Evolutionary conservation across 768 basidiomycete species (phyloP).

Genomic region (Mycena amicta): DNA sequence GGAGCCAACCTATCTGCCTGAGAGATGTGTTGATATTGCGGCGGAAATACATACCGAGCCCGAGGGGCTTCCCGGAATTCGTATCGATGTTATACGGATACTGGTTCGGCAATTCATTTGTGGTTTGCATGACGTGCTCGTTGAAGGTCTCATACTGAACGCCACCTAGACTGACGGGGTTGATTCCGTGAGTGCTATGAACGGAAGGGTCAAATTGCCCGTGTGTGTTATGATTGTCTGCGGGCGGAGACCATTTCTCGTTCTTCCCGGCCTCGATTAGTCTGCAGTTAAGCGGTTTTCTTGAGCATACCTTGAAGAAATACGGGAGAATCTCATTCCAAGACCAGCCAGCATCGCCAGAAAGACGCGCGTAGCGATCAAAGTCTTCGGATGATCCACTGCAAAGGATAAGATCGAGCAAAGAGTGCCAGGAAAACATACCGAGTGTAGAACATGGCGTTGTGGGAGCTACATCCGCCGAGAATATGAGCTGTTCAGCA

Average conservation of each 20-base stretch:
- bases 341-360: conserved; percentile 39
- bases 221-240: conserved; percentile 38
- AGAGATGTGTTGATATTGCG: too few relatives aligned
- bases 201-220: conserved; percentile 39
- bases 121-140: conserved; percentile 37
- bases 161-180: conserved; percentile 35
- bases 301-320: conserved; percentile 35
- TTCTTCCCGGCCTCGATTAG: too few relatives aligned
- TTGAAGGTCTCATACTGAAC: conserved; percentile 32
- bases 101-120: conserved; percentile 32
- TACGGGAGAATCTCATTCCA: conserved; percentile 40
- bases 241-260: conserved; percentile 39
- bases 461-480: background rate
- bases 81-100: conserved; percentile 40
- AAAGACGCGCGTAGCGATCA: conserved; percentile 34
- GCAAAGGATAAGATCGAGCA: conserved; percentile 35
- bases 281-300: too few relatives aligned
- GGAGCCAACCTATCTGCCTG: conserved; percentile 39
- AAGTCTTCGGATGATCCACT: conserved; percentile 35
- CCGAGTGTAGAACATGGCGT: background rate
- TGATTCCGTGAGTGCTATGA: conserved; percentile 38
- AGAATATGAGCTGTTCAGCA: background rate
- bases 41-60: too few relatives aligned
- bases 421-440: too few relatives aligned
- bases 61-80: conserved; percentile 35